These are phyloP conservation scores for Lodderomyces beijingensis DNA, from an alignment of 1,139 yeast genomes.

Conservation along the genomic window DNA sequence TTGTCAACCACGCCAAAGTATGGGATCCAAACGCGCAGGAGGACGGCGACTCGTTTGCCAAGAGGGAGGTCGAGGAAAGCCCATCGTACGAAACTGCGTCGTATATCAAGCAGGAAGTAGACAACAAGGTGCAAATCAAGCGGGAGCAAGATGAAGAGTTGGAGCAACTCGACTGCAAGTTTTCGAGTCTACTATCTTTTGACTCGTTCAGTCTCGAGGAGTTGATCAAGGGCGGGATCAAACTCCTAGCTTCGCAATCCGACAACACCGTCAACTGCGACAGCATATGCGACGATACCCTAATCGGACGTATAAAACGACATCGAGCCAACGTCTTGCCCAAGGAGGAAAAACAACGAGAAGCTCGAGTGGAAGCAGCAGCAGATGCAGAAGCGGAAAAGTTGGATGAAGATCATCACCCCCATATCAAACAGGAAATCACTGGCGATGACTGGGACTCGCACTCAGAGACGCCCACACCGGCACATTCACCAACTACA, in stretches of 20 bases:
- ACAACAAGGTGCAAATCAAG: slow-evolving; percentile 30
- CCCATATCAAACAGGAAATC: slow-evolving; percentile 5
- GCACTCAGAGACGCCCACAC: background rate
- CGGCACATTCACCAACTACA: slow-evolving; percentile 2
- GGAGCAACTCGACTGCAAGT: slow-evolving; percentile 43
- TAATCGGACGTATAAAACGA: slow-evolving; percentile 34
- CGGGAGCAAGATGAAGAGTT: slow-evolving; percentile 44
- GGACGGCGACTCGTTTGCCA: background rate
- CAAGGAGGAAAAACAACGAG: slow-evolving; percentile 8
- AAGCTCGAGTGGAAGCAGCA: background rate
- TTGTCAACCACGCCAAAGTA: slow-evolving; percentile 66
- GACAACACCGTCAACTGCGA: slow-evolving; percentile 23
- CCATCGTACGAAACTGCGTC: slow-evolving; percentile 17
- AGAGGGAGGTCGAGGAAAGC: background rate
- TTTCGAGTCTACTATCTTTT: slow-evolving; percentile 52
- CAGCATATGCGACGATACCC: slow-evolving; percentile 13
- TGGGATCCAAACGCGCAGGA: slow-evolving; percentile 75
- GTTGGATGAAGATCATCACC: background rate
- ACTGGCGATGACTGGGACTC: background rate
- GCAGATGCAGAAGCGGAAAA: slow-evolving; percentile 5
- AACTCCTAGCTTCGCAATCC: slow-evolving; percentile 69
- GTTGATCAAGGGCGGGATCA: slow-evolving; percentile 64
- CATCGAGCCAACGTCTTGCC: slow-evolving; percentile 16
- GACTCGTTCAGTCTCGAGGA: slow-evolving; percentile 60
- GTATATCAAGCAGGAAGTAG: slow-evolving; percentile 15